Evolutionary conservation across 1,284 basidiomycete genomes (phyloP).

Genomic region (Peniophora sp.): DNA sequence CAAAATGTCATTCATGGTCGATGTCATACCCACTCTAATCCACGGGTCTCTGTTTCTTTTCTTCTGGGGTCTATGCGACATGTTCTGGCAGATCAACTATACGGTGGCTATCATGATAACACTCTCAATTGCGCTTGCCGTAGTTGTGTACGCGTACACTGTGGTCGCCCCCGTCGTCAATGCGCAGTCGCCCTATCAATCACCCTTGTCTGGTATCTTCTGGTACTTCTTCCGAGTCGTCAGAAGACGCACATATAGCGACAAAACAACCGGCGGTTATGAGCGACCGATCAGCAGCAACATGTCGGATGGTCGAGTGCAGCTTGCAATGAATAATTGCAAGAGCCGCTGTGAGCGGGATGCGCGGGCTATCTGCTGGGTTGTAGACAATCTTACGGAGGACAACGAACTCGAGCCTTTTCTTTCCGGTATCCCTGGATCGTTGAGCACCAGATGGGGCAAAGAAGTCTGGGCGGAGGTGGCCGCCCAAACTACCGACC

Average conservation of each 20-base stretch:
- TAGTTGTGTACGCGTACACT: conserved; percentile 2
- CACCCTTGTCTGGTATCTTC: conserved; percentile 7
- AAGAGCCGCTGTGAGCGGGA: conserved; percentile 5
- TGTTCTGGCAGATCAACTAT: conserved; percentile 2
- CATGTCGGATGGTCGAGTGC: conserved; percentile 8
- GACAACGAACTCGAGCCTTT: conserved; percentile 11
- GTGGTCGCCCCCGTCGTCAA: conserved; percentile 5
- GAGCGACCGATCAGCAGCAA: conserved; percentile 4
- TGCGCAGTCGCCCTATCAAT: conserved; percentile 9
- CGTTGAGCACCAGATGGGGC: conserved; percentile 7
- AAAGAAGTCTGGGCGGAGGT: conserved; percentile 7
- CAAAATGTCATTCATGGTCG: conserved; percentile 8
- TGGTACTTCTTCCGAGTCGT: conserved; percentile 7
- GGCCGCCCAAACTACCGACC: not conserved
- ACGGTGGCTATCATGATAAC: conserved; percentile 1
- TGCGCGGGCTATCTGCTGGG: conserved; percentile 8
- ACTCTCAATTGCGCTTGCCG: not conserved
- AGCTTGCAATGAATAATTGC: conserved; percentile 8
- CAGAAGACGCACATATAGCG: conserved; percentile 1
- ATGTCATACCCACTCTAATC: conserved; percentile 8
- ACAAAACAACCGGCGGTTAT: not conserved
- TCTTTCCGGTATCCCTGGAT: conserved; percentile 7
- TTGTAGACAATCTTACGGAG: conserved; percentile 9
- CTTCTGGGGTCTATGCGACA: conserved; percentile 7
- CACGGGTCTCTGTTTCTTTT: conserved; percentile 10